Evolutionary conservation across 2,329 filamentous ascomycete genomes (phyloP), one percentile per base, ranked within the genome.

Genomic region (Corniculantispora saksenae): DNA sequence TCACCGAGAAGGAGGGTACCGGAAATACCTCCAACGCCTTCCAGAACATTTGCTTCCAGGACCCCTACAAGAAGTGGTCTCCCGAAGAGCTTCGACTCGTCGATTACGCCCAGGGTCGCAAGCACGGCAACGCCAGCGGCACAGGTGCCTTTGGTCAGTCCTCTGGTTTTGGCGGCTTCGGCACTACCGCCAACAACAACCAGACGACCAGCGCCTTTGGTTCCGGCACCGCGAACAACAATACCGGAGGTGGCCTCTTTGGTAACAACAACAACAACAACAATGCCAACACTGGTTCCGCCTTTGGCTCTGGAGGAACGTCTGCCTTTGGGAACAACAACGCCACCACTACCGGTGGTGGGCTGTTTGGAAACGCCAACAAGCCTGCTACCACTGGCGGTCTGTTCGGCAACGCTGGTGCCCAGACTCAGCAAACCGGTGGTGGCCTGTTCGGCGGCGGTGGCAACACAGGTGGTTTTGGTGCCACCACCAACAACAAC

Each of bases 31-130:
- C 80, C 69, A 86, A 90, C 72, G 84, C 89, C 4, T 96, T 91
- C 76, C 92, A 95, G 77, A 94, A 89, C 70, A 87, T 96, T 64
- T 81, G 90, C 25, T 93, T 94, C 76, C 89, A 91, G 79, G 88
- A 89, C 27, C 86, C 90, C 1, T 96, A 94, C 80, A 89, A 89
- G 76, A 96, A 95, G 75, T 98, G 91, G 82, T 97, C 94, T 12
- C 87, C 92, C n/a, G 95, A 92, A 72, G 90, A 95, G 76, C 79
- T 95, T 62, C 85, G 92, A 73, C 78, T 97, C 67, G 92, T 88
- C 54, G 95, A 99, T 77, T 99, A 99, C 76, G 86, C 89, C 66
- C 91, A 94, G 77, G 94, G 94, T 59, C 89, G 94, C 66, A 90
- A 90, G 62, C 92, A 87, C 75, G 95, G 94, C 40, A 97, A 94